A percentile compares a stretch with the other conserved stretches of the same genome.
Conservation (phyloP, 768 basidiomycete species). For the Pholiota microspora region DNA sequence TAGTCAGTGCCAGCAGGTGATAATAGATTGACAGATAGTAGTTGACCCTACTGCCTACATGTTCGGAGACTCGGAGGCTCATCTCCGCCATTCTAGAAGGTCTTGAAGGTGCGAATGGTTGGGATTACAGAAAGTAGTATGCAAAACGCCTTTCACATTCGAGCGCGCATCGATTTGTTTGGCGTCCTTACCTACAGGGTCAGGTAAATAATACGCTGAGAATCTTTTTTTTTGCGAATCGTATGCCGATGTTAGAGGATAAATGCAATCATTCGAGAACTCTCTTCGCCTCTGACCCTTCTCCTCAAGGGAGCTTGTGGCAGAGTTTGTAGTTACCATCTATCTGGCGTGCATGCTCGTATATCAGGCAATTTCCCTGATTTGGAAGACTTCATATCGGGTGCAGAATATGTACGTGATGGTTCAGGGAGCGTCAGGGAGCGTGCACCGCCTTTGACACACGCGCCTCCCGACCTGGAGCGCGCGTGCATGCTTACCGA, state of each 20-base stretch:
- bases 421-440: too few species aligned
- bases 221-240: neutral
- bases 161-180: neutral
- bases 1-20: neutral
- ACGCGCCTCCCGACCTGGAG: neutral
- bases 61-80: slow-evolving; percentile 1
- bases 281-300: neutral
- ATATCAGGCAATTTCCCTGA: slow-evolving; percentile 5
- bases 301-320: neutral
- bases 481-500: too few species aligned
- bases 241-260: slow-evolving; percentile 5
- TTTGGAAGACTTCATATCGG: slow-evolving; percentile 4
- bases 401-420: neutral
- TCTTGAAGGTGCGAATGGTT: neutral
- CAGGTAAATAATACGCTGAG: neutral
- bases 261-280: neutral
- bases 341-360: too few species aligned
- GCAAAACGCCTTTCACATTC: neutral
- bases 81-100: slow-evolving; percentile 5
- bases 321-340: neutral
- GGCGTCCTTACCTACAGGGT: neutral
- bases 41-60: neutral
- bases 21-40: neutral
- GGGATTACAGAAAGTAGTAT: neutral
- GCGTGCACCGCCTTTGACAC: too few species aligned